Evolutionary conservation across 1,284 basidiomycete species (phyloP).

Genomic region (Cerrena zonata): DNA sequence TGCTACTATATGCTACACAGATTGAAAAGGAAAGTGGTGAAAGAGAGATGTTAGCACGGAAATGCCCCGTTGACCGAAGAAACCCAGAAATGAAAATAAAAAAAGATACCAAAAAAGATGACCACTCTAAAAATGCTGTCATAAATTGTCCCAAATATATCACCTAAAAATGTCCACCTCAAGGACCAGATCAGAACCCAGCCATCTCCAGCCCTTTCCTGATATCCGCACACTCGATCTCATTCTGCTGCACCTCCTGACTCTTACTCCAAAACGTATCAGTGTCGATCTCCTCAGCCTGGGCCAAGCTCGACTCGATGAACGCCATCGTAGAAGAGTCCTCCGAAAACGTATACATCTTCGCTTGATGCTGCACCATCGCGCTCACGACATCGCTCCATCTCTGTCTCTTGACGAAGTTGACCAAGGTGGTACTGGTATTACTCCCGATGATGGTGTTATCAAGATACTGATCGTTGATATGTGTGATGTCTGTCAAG

Average conservation of each 20-base stretch:
- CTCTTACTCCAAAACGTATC: conserved; percentile 51
- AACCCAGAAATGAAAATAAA: no score
- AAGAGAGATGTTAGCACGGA: no score
- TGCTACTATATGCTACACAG: no score
- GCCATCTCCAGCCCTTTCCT: conserved; percentile 15
- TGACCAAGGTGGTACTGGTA: conserved; percentile 26
- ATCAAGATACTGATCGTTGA: conserved; percentile 48
- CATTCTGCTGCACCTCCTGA: conserved; percentile 53
- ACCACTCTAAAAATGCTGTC: not conserved
- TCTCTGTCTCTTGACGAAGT: conserved; percentile 54
- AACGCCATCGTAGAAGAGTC: conserved; percentile 42
- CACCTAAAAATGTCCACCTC: no score
- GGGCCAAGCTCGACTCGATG: conserved; percentile 41
- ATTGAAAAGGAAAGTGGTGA: no score
- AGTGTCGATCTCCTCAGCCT: conserved; percentile 34
- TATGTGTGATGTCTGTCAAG: conserved; percentile 54
- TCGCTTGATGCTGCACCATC: conserved; percentile 55
- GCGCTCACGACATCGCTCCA: conserved; percentile 50
- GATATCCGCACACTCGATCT: conserved; percentile 57
- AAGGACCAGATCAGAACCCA: conserved; percentile 13
- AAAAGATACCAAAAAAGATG: not conserved
- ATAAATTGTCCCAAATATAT: no score
- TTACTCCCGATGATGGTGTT: conserved; percentile 19
- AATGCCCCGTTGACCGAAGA: no score
- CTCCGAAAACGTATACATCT: conserved; percentile 45